Evolutionary conservation across 75 land plant species (phyloP).

Genomic region (Sequoiadendron giganteum): DNA sequence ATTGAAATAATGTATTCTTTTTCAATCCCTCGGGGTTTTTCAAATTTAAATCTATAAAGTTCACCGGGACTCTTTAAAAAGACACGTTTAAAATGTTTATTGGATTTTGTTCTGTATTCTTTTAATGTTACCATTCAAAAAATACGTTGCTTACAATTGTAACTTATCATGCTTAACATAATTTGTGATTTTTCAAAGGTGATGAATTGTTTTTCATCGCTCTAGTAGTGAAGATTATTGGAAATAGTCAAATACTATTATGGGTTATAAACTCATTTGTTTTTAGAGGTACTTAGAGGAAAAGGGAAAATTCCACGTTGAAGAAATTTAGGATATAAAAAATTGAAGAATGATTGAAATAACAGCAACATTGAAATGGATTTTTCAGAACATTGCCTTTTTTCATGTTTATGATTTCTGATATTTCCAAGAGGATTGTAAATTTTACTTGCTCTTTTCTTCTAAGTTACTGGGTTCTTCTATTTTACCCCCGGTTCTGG

Average conservation of each 20-base stretch:
- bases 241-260: not conserved
- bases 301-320: not conserved
- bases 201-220: not conserved
- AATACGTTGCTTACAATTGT: not conserved
- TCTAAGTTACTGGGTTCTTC: no score
- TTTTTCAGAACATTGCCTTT: not conserved
- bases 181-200: not conserved
- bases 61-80: not conserved
- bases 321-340: not conserved
- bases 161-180: not conserved
- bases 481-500: no score
- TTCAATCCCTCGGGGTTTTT: not conserved
- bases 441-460: not conserved
- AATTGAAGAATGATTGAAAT: not conserved
- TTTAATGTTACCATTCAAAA: not conserved
- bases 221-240: not conserved
- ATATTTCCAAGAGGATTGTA: not conserved
- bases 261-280: not conserved
- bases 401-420: not conserved
- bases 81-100: not conserved
- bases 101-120: not conserved
- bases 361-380: not conserved
- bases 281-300: not conserved
- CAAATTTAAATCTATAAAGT: not conserved
- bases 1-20: not conserved